A percentile compares a stretch with the other conserved stretches of the same genome.
These are phyloP conservation scores for Emericellopsis atlantica DNA, from an alignment of 2,329 filamentous ascomycete genomes.

Conservation along the genomic window DNA sequence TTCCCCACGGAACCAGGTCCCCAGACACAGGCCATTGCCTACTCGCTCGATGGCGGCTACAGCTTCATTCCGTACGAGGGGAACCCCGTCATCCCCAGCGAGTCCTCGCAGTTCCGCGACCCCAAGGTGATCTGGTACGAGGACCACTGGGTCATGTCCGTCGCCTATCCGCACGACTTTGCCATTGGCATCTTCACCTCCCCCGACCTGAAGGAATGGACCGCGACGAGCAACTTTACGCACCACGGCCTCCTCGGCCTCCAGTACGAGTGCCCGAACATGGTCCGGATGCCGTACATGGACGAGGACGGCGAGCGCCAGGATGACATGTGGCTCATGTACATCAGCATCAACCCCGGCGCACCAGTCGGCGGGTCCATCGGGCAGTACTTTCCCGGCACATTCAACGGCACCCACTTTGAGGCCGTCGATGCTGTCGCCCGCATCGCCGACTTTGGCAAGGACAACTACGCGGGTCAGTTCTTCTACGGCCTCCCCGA, in stretches of 20 bases:
- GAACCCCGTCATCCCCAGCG: conserved; percentile 48
- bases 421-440: conserved; percentile 13
- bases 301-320: conserved; percentile 18
- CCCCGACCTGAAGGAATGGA: conserved; percentile 45
- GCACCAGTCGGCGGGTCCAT: conserved; percentile 42
- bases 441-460: conserved; percentile 18
- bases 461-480: conserved; percentile 22
- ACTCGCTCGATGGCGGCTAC: conserved; percentile 48
- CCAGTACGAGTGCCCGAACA: conserved; percentile 53
- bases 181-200: conserved; percentile 49
- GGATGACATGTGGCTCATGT: conserved; percentile 25
- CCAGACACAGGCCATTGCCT: conserved; percentile 48
- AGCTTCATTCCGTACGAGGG: conserved; percentile 44
- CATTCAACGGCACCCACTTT: conserved; percentile 54
- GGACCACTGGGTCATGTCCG: conserved; percentile 42
- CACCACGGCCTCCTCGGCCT: conserved; percentile 35
- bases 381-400: conserved; percentile 42
- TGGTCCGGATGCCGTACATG: conserved; percentile 37
- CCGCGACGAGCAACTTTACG: conserved; percentile 36
- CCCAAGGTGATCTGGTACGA: conserved; percentile 51
- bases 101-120: conserved; percentile 47
- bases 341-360: conserved; percentile 43
- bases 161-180: conserved; percentile 39
- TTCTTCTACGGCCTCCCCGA: conserved; percentile 16
- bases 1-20: conserved; percentile 4